phyloP scores from a whole-genome alignment of 805 yeast genomes.

The Wickerhamiella occidentalis region DNA sequence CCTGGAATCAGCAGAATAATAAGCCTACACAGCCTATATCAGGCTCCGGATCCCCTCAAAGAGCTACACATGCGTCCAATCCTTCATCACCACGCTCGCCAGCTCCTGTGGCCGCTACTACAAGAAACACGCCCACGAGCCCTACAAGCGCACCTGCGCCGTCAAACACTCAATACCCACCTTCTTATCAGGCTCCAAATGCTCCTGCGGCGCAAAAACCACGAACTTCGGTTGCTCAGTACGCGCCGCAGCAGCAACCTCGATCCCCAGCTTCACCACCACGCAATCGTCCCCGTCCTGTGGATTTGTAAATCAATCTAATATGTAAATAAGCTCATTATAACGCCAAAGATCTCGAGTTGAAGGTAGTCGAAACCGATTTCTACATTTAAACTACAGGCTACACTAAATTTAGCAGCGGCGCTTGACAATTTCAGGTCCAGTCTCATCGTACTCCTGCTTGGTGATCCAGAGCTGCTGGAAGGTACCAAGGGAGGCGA shows the following conservation, averaged over 20 bases:
- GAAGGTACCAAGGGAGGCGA: constrained; percentile 98
- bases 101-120: too few species aligned
- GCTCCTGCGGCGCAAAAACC: not conserved
- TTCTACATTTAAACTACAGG: constrained; percentile 6
- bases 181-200: not conserved
- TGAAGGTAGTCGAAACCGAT: not conserved
- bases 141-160: not conserved
- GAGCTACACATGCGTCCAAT: too few species aligned
- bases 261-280: not conserved
- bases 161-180: not conserved
- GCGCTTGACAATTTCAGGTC: constrained; percentile 97
- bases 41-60: too few species aligned
- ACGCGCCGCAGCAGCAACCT: not conserved
- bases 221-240: not conserved
- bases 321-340: too few species aligned
- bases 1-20: not conserved
- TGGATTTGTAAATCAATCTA: constrained; percentile 1
- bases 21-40: too few species aligned
- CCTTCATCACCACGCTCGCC: too few species aligned
- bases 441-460: constrained; percentile 99
- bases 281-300: not conserved
- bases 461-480: constrained; percentile 99
- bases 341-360: too few species aligned
- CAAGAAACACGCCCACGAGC: not conserved
- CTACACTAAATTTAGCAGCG: constrained; percentile 53